Conservation (phyloP, 768 basidiomycete genomes). For the Lactarius akahatsu region DNA sequence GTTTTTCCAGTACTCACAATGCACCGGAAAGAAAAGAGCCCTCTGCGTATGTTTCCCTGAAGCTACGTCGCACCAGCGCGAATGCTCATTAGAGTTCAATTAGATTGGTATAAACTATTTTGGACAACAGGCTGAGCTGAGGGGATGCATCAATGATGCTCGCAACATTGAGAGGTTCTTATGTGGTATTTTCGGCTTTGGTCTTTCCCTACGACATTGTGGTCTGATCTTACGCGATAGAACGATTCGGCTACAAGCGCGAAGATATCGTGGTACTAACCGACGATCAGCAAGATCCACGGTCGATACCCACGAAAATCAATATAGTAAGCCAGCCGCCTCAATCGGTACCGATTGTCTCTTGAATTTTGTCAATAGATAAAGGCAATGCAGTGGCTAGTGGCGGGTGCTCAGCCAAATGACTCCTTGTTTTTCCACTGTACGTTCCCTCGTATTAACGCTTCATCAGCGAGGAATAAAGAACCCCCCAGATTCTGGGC, state of each 20-base stretch:
- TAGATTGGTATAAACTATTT: conserved; percentile 59
- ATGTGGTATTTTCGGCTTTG: conserved; percentile 32
- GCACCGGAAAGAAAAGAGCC: conserved; percentile 54
- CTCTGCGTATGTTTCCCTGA: conserved; percentile 43
- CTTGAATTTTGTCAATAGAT: conserved; percentile 34
- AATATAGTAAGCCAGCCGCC: conserved; percentile 45
- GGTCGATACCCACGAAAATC: conserved; percentile 48
- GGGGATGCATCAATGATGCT: conserved; percentile 63
- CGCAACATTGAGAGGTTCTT: conserved; percentile 52
- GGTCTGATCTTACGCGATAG: conserved; percentile 30
- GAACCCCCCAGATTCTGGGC: conserved; percentile 69
- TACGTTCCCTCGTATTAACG: conserved; percentile 27
- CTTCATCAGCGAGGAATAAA: neutral
- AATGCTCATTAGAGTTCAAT: neutral
- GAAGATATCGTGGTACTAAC: conserved; percentile 61
- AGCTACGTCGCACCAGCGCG: neutral
- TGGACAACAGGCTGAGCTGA: conserved; percentile 43
- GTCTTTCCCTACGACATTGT: neutral
- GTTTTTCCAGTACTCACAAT: conserved; percentile 57
- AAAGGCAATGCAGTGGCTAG: conserved; percentile 59
- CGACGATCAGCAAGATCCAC: conserved; percentile 47
- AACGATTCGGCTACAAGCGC: conserved; percentile 46
- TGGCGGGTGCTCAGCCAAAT: conserved; percentile 51
- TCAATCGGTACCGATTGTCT: neutral
- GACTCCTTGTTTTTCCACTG: conserved; percentile 57